phyloP scores from a whole-genome alignment of 768 basidiomycete genomes.

The Coprinopsis strossmayeri region DNA sequence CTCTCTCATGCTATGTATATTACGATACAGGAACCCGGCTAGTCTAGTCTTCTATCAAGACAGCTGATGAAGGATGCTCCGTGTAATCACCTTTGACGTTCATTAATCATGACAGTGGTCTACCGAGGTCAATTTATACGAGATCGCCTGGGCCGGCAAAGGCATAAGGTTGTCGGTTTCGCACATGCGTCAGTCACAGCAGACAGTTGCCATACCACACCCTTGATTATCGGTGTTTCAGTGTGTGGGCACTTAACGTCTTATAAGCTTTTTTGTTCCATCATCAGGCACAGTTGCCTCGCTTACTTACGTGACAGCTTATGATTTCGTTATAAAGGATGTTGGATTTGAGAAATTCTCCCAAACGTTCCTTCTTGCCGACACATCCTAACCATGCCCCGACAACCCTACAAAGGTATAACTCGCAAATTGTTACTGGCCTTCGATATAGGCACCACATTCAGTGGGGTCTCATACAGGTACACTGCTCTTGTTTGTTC shows the following conservation, averaged over 20 bases:
- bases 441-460: constrained; percentile 37
- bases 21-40: background rate
- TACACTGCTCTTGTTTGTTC: background rate
- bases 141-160: background rate
- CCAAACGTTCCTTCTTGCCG: background rate
- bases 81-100: background rate
- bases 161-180: too few relatives aligned
- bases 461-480: constrained; percentile 36
- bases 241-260: too few relatives aligned
- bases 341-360: background rate
- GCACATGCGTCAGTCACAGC: too few relatives aligned
- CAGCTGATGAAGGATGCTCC: background rate
- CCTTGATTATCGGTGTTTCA: too few relatives aligned
- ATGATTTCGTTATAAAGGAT: too few relatives aligned
- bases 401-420: constrained; percentile 11
- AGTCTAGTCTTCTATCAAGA: constrained; percentile 3
- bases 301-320: too few relatives aligned
- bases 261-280: too few relatives aligned
- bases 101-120: background rate
- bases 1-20: background rate
- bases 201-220: too few relatives aligned
- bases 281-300: too few relatives aligned
- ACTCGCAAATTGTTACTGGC: constrained; percentile 31
- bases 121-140: background rate
- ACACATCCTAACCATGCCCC: background rate